Evolutionary conservation across 257 asterid genomes (phyloP).

Genomic region (Penstemon newberryi): DNA sequence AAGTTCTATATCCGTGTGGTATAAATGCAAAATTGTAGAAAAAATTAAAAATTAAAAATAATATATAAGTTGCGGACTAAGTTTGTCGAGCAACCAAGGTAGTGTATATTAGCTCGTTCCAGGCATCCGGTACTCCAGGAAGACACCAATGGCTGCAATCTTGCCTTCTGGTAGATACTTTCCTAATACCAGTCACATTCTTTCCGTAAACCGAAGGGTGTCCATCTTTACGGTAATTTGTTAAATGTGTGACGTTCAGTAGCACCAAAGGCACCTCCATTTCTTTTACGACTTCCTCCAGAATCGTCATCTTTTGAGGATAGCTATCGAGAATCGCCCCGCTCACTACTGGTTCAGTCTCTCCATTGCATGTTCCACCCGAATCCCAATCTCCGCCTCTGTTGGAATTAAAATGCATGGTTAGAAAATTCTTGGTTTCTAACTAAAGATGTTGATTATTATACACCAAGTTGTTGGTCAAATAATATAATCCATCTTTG

Average conservation of each 20-base stretch:
- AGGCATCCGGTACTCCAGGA: slow-evolving; percentile 94
- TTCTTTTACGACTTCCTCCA: slow-evolving; percentile 62
- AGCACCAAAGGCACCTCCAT: slow-evolving; percentile 61
- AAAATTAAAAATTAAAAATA: neutral
- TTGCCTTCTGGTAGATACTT: slow-evolving; percentile 69
- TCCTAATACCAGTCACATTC: slow-evolving; percentile 47
- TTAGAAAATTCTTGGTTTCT: no score
- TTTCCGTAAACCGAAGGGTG: slow-evolving; percentile 92
- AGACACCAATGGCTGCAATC: slow-evolving; percentile 99
- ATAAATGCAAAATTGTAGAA: no score
- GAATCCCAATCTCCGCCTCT: slow-evolving; percentile 99
- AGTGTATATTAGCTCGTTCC: slow-evolving; percentile 94
- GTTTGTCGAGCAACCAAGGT: slow-evolving; percentile 49
- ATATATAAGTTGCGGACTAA: slow-evolving; percentile 23
- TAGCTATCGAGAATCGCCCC: slow-evolving; percentile 73
- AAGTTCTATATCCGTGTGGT: no score
- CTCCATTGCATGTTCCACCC: slow-evolving; percentile 87
- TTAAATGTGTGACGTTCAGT: slow-evolving; percentile 70
- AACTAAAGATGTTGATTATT: no score
- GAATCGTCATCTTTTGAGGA: slow-evolving; percentile 81
- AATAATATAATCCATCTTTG: no score
- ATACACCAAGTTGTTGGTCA: no score
- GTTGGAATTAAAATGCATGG: slow-evolving; percentile 11
- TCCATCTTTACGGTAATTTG: slow-evolving; percentile 90
- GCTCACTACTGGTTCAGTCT: slow-evolving; percentile 62